A percentile compares a stretch with the other conserved stretches of the same genome.
These are phyloP conservation scores for Puccinia coronata DNA, from an alignment of 1,284 basidiomycete genomes.

Conservation along the genomic window DNA sequence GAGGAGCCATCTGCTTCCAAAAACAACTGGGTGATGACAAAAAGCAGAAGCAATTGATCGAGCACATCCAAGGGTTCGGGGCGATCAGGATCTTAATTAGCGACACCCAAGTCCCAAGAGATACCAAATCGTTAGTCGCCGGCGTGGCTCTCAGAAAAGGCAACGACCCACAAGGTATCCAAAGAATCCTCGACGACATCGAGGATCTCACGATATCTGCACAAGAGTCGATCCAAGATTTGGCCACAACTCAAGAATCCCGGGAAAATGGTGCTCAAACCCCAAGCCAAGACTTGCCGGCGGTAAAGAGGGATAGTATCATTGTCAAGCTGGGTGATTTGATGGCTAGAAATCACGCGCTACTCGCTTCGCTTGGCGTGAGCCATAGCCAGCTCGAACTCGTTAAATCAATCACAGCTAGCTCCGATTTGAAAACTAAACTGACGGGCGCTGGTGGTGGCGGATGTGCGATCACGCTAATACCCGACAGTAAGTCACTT, in stretches of 20 bases:
- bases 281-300: slow-evolving; percentile 69
- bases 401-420: slow-evolving; percentile 72
- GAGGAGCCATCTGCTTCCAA: slow-evolving; percentile 89
- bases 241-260: neutral
- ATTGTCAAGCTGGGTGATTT: slow-evolving; percentile 64
- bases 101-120: slow-evolving; percentile 85
- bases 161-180: slow-evolving; percentile 62
- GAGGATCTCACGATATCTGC: slow-evolving; percentile 54
- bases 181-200: slow-evolving; percentile 51
- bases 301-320: slow-evolving; percentile 68
- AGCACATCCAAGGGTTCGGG: slow-evolving; percentile 74
- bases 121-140: slow-evolving; percentile 92
- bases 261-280: no score
- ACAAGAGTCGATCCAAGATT: slow-evolving; percentile 50
- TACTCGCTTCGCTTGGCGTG: slow-evolving; percentile 86
- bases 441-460: slow-evolving; percentile 98
- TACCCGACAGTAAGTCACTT: slow-evolving; percentile 68
- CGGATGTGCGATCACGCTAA: slow-evolving; percentile 91
- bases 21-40: slow-evolving; percentile 64
- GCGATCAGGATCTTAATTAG: slow-evolving; percentile 75
- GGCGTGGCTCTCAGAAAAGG: slow-evolving; percentile 75
- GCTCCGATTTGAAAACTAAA: slow-evolving; percentile 76
- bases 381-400: slow-evolving; percentile 84
- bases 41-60: slow-evolving; percentile 76
- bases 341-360: slow-evolving; percentile 83